A percentile compares a stretch with the other conserved stretches of the same genome.
phyloP scores from a whole-genome alignment of 768 basidiomycete genomes.

The Kwoniella bestiolae region DNA sequence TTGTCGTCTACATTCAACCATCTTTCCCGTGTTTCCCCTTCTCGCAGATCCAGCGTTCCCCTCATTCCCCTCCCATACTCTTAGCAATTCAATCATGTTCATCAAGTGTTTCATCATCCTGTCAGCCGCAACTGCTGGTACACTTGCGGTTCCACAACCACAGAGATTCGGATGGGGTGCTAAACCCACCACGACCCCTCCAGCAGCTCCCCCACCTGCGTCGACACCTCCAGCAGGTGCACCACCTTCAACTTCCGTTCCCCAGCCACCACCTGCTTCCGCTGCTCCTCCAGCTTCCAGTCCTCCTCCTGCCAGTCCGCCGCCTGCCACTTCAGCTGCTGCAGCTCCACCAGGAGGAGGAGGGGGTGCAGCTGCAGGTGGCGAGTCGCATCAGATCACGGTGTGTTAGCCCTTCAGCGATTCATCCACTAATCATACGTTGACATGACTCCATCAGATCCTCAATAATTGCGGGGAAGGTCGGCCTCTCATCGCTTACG shows the following conservation, averaged over 20 bases:
- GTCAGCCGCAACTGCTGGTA: not conserved
- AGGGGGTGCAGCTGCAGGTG: not conserved
- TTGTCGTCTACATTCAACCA: no score
- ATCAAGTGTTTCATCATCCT: not conserved
- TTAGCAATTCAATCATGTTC: not conserved
- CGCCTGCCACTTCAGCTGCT: not conserved
- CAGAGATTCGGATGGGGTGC: not conserved
- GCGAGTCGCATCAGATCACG: not conserved
- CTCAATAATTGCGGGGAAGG: constrained; percentile 33
- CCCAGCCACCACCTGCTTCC: not conserved
- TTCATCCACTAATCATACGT: no score
- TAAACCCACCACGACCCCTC: not conserved
- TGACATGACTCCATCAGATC: no score
- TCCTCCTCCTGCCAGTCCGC: not conserved
- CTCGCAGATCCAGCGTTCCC: not conserved
- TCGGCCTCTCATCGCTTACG: constrained; percentile 19
- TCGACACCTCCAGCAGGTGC: not conserved
- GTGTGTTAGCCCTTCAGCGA: no score
- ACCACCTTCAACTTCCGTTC: not conserved
- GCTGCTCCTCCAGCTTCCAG: not conserved
- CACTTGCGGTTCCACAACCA: not conserved
- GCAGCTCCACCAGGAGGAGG: not conserved
- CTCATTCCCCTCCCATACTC: no score
- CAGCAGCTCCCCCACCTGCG: not conserved
- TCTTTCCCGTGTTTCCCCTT: no score